Evolutionary conservation across 257 asterid genomes (phyloP).

Genomic region (Leonotis leonurus): DNA sequence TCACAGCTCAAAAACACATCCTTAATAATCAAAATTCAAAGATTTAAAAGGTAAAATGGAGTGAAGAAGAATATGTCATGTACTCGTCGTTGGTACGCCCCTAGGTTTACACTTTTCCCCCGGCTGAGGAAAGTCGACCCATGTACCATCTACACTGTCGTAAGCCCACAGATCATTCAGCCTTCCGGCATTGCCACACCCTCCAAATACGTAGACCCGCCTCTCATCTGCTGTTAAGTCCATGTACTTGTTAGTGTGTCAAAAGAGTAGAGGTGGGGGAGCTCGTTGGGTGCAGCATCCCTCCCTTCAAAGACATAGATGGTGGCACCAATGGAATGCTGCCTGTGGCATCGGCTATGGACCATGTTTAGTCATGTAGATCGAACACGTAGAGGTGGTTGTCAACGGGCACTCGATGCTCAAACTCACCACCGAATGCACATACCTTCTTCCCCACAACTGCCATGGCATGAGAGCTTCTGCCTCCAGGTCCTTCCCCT

Average conservation of each 20-base stretch:
- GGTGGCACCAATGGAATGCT: constrained; percentile 44
- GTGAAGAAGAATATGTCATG: constrained; percentile 23
- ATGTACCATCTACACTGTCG: constrained; percentile 38
- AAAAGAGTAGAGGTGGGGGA: constrained; percentile 43
- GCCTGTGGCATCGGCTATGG: constrained; percentile 48
- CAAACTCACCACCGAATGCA: constrained; percentile 82
- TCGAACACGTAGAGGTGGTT: constrained; percentile 60
- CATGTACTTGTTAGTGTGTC: constrained; percentile 54
- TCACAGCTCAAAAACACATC: neutral
- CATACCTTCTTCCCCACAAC: constrained; percentile 68
- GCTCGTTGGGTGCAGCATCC: constrained; percentile 70
- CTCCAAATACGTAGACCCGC: constrained; percentile 65
- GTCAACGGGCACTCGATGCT: constrained; percentile 80
- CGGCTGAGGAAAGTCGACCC: constrained; percentile 52
- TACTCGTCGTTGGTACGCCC: constrained; percentile 41
- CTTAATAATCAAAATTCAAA: neutral
- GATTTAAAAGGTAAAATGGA: neutral
- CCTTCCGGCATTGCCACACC: constrained; percentile 73
- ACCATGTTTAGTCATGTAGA: constrained; percentile 58
- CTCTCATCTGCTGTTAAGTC: constrained; percentile 53
- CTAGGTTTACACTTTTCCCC: constrained; percentile 66
- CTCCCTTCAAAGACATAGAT: constrained; percentile 80
- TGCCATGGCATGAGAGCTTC: constrained; percentile 88
- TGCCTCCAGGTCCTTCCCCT: constrained; percentile 78
- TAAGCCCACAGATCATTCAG: constrained; percentile 81